These are phyloP conservation scores for Oxyria digyna DNA, from an alignment of 148 eudicot genomes.

Conservation along the genomic window DNA sequence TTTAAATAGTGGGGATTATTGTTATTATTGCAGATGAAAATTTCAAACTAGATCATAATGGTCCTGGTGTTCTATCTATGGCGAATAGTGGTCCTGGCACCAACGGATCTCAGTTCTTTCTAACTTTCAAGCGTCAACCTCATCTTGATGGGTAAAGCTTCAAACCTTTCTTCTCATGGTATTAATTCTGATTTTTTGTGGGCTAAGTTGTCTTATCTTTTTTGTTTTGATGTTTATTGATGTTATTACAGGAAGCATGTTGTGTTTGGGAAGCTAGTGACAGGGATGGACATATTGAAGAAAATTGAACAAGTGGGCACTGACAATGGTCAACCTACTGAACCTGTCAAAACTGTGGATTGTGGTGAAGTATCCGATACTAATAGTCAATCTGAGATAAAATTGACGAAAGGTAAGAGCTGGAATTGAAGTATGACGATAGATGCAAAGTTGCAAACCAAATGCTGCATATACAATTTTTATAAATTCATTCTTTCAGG, in stretches of 20 bases:
- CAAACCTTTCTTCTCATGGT: background rate
- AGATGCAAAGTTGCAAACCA: background rate
- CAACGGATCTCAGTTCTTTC: slow-evolving; percentile 95
- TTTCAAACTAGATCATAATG: slow-evolving; percentile 65
- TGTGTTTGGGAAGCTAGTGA: slow-evolving; percentile 84
- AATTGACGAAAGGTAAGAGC: slow-evolving; percentile 53
- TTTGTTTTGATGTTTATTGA: background rate
- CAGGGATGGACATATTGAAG: slow-evolving; percentile 71
- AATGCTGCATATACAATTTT: background rate
- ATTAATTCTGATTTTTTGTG: background rate
- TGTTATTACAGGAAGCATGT: slow-evolving; percentile 73
- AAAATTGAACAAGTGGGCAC: slow-evolving; percentile 74
- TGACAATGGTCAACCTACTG: slow-evolving; percentile 44
- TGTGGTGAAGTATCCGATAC: slow-evolving; percentile 59
- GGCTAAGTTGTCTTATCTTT: background rate
- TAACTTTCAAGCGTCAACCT: slow-evolving; percentile 65
- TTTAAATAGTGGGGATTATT: no score
- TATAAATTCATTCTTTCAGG: slow-evolving; percentile 22
- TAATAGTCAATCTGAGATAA: slow-evolving; percentile 25
- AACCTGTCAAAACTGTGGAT: slow-evolving; percentile 57
- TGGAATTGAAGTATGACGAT: background rate
- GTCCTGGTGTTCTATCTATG: slow-evolving; percentile 83
- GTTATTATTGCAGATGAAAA: slow-evolving; percentile 69
- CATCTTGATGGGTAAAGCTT: slow-evolving; percentile 86
- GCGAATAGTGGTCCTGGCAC: slow-evolving; percentile 86